Base-by-base conservation (phyloP, 768 basidiomycete genomes). In the Xerocomellus intermedius region DNA sequence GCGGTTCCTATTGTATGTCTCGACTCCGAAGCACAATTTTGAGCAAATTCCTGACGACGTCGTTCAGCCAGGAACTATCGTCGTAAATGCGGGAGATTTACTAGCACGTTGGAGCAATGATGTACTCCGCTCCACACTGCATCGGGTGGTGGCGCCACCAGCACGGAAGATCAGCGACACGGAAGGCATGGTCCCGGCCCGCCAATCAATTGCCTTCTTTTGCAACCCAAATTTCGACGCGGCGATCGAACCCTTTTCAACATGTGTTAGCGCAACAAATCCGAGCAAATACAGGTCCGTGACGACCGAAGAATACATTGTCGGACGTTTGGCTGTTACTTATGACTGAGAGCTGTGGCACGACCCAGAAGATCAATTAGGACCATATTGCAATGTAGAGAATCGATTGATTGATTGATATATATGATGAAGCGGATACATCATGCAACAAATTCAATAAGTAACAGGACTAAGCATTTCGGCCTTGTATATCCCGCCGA, bases 141-240 rank as follows among this genome's bases (percentile, higher is more conserved):
- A 92, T 69, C 83, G 87, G 16, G 91, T 94, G 21, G 91, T 92
- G 8, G 85, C 86, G 5, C 89, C 91, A 21, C 74, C 82, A 1
- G 77, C 77, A 13, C 71, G 74, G 62, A 75, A 76, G 59, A 66
- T 81, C 52, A 79, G 68, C 59, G 74, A 77, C 8, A 74, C 72
- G 7, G 82, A 85, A 58, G 73, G 68, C n/a, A 70, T 84, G 54
- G 86, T 83, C 1, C 85, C 89, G 1, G 70, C 74, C 9, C 80
- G 91, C 26, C 89, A 91, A 65, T 90, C 88, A 9, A 86, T 93
- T 48, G 91, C 88, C 8, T 94, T 89, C 76, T 94, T 94, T 73
- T 91, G 87, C 75, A 92, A 88, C 62, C 90, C 91, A 4, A 90
- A 92, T 59, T 82, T 81, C 62, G 78, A 78, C 39, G 75, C 87